Percentiles rank a stretch among this genome's conserved stretches.
Conservation (phyloP, 805 yeast genomes). For the Candida endomychidarum region DNA sequence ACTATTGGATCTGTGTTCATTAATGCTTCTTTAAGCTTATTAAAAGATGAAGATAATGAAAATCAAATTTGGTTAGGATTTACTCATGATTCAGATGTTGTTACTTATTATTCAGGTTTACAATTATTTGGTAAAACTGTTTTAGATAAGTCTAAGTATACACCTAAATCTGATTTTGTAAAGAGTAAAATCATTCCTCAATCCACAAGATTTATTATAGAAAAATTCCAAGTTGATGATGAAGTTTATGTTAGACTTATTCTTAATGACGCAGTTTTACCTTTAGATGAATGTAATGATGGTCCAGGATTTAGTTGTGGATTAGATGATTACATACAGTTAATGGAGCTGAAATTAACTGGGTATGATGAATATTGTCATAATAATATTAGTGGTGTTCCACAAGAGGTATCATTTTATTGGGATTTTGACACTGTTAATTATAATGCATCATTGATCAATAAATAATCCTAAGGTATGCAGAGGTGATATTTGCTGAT, state of each 20-base stretch:
- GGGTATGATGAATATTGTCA: conserved; percentile 30
- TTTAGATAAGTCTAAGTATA: conserved; percentile 1
- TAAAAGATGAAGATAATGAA: conserved; percentile 40
- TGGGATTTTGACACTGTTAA: conserved; percentile 24
- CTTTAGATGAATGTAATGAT: conserved; percentile 31
- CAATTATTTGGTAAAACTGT: conserved; percentile 43
- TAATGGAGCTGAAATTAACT: conserved; percentile 17
- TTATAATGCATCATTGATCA: conserved; percentile 5
- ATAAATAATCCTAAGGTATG: no score
- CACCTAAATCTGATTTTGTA: conserved; percentile 3
- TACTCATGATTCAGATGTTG: conserved; percentile 71
- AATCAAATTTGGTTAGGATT: conserved; percentile 66
- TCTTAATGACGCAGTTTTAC: conserved; percentile 42
- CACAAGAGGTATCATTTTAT: conserved; percentile 34
- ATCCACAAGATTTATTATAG: conserved; percentile 38
- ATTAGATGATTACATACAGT: conserved; percentile 26
- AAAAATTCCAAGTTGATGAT: conserved; percentile 31
- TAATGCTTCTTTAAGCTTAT: conserved; percentile 46
- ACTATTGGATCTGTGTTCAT: conserved; percentile 59
- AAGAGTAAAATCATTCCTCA: conserved; percentile 39
- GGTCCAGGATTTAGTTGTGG: conserved; percentile 46
- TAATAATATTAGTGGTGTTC: conserved; percentile 17
- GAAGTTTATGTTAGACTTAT: conserved; percentile 34
- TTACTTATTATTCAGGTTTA: conserved; percentile 61
- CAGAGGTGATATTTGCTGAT: no score